Evolutionary conservation across 805 yeast species (phyloP), one percentile per base, ranked within the genome.

Genomic region (Candida nemodendra): DNA sequence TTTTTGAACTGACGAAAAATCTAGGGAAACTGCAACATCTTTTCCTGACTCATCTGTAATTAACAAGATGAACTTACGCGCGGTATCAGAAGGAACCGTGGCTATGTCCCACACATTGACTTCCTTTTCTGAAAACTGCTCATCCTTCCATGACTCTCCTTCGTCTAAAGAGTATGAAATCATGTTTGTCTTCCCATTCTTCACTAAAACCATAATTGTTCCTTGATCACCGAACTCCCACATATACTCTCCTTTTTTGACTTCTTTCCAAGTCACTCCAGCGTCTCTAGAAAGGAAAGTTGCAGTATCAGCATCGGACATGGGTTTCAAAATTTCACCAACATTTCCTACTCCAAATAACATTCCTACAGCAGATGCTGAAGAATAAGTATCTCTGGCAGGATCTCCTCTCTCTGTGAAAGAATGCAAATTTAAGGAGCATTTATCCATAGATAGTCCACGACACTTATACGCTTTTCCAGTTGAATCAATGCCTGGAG

Each of bases 191-290:
- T 69, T 64, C 4, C 62, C 66, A 5, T 74, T 77, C 27, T 79
- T 71, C 2, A 84, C 91, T 34, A 90, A 59, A 1, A 87, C 87
- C 34, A 93, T 62, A 24, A 93, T 74, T 1, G 95, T 81, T 13
- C 99, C 99, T 47, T 87, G 85, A 61, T 93, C 99, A 45, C 98
- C 98, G 60, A 71, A 93, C 62, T 90, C 98, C 98, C 98, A 93
- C 76, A 84, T 83, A 50, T 77, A 75, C 1, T 78, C 72, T 4
- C 95, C 93, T 42, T 82, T 78, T 42, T 64, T 71, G 19, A 91
- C 67, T 61, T 87, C 95, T 35, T 62, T 76, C 98, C 98, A 93
- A 3, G 89, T 74, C 12, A 79, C 65, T 41, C 99, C 99, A 2
- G 93, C 99, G 63, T 93, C 98, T n/a, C 74, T 69, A 3, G 95